phyloP scores from a whole-genome alignment of 176 grass and related monocot genomes.

The Triticum turgidum region DNA sequence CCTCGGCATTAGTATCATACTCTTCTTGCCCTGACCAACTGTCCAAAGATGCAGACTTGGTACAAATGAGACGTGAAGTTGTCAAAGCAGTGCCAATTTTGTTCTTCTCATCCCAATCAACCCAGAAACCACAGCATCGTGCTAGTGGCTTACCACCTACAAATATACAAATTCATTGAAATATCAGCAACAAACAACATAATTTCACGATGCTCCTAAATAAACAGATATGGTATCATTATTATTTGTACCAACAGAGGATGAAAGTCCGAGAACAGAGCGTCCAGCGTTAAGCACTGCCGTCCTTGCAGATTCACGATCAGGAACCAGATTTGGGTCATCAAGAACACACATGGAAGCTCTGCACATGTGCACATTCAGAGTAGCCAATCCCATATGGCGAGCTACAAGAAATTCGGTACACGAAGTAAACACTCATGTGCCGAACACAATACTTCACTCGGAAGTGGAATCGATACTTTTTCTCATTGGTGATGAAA shows the following conservation, averaged over 20 bases:
- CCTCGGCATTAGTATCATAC: not conserved
- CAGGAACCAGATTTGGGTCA: conserved; percentile 1
- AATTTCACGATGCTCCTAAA: not conserved
- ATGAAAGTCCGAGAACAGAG: not conserved
- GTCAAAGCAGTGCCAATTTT: not conserved
- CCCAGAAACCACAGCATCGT: not conserved
- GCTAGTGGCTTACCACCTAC: not conserved
- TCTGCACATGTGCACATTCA: not conserved
- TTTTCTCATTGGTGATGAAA: too few relatives aligned
- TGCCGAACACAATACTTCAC: not conserved
- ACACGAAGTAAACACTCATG: not conserved
- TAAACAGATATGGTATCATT: not conserved
- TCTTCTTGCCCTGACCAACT: not conserved
- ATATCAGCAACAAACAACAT: not conserved
- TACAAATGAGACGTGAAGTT: not conserved
- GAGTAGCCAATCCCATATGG: not conserved
- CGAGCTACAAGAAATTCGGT: not conserved
- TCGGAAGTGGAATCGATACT: not conserved
- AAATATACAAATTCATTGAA: not conserved
- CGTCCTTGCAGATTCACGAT: not conserved
- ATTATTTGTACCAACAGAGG: not conserved
- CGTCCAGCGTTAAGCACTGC: not conserved
- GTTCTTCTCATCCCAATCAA: not conserved
- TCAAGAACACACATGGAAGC: not conserved
- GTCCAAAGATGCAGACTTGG: not conserved